Evolutionary conservation across 345 rosid genomes (phyloP), one percentile per base, ranked within the genome.

Genomic region (Angophora floribunda): DNA sequence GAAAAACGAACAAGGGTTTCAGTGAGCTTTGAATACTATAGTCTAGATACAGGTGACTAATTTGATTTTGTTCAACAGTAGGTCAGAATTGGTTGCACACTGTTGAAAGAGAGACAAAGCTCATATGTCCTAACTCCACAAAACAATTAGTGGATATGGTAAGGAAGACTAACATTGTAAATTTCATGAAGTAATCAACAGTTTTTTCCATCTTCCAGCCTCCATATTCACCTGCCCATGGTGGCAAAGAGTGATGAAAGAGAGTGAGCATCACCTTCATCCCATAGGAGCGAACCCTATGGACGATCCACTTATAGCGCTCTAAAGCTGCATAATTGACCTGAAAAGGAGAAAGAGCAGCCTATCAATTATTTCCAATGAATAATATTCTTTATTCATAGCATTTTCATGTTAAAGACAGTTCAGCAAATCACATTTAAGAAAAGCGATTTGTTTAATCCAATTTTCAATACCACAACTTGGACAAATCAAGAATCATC

Each of bases 161-260:
- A 30, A 55, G 86, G 86, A 89, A 85, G 47, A 89, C 85, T 87
- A 89, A 97, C 98, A 95, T 96, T 87, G 99, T 93, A 91, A 97
- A 97, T 57, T 96, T 96, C 93, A 96, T 88, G 90, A 97, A 96
- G 92, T 96, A 96, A 86, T 95, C 95, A 63, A 96, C 96, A 85
- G 99, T 97, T 93, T 96, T 97, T 93, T 97, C 99, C 87, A 95
- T 88, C 94, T 96, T 97, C 98, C 99, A 96, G 32, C 99, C 99
- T 61, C 99, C 99, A 92, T 96, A 97, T 85, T 93, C 99, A 93
- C 96, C 95, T 85, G 99, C 99, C 99, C 99, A 97, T 47, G 98
- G 96, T 78, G 99, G 99, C 91, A 97, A 90, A 41, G 99, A 96
- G 90, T 97, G 99, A 91, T 97, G 99, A 90, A 97, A 97, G 51